Conservation (phyloP, 441 rosid species). For the Croton laevigatus region DNA sequence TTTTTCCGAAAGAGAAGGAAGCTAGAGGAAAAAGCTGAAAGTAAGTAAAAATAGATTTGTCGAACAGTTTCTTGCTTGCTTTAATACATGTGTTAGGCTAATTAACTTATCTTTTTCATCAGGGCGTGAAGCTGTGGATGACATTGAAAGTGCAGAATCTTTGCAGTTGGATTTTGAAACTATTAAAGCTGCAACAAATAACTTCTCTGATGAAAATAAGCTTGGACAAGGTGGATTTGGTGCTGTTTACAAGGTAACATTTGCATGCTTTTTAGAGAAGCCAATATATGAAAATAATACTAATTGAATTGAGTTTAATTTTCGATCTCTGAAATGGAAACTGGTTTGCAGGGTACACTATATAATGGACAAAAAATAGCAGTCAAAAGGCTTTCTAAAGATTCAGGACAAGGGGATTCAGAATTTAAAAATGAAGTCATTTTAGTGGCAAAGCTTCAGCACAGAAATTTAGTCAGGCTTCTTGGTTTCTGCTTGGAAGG, state of each 20-base stretch:
- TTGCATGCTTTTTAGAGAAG: too few relatives aligned
- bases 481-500: slow-evolving; percentile 41
- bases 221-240: too few relatives aligned
- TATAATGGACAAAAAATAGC: too few relatives aligned
- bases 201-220: too few relatives aligned
- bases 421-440: slow-evolving; percentile 33
- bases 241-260: too few relatives aligned
- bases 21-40: slow-evolving; percentile 17
- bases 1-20: slow-evolving; percentile 26
- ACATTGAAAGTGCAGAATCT: background rate
- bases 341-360: too few relatives aligned
- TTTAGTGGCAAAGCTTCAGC: slow-evolving; percentile 47
- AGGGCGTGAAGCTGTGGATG: background rate
- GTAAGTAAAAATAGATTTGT: slow-evolving; percentile 24
- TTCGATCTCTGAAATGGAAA: too few relatives aligned
- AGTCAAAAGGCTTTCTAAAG: too few relatives aligned
- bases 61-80: background rate
- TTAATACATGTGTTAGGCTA: background rate
- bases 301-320: too few relatives aligned
- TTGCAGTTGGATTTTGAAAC: background rate
- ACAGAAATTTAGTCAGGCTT: slow-evolving; percentile 46
- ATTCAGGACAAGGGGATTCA: too few relatives aligned
- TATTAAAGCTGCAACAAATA: background rate
- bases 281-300: too few relatives aligned
- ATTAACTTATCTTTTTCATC: background rate